Evolutionary conservation across 202 grass and related monocot species (phyloP), one percentile per base, ranked within the genome.

Genomic region (Panicum virgatum): DNA sequence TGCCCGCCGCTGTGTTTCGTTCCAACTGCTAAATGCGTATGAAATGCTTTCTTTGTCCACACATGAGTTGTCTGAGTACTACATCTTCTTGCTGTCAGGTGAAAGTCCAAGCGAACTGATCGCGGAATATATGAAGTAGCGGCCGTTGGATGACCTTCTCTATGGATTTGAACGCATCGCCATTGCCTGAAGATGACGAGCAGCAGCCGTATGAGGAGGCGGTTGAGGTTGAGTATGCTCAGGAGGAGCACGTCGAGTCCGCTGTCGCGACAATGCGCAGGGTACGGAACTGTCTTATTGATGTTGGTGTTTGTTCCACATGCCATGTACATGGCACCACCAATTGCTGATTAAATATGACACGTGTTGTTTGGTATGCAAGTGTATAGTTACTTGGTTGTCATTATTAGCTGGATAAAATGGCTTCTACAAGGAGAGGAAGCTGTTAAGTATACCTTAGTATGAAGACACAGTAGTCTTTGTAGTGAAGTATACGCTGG

Each of bases 111-210:
- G 48, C 30, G 12, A 72, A 72, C 44, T 19, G 18, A 42, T 40
- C 40, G 9, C 44, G 19, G 77, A 45, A 75, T 84, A 70, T 87
- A 87, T 90, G 84, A 82, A 89, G 66, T 86, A 90, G 88, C n/a
- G 46, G 39, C 45, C 62, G 70, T 76, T 76, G 63, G 40, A 90
- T 90, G 88, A 83, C 76, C 80, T 83, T 87, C 69, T 76, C 80
- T 34, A 96, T 99, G 96, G 96, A 99, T 88, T 87, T 99, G 53
- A 99, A 96, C 6, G 96, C 93, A 30, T 99, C 93, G 7, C 96
- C 96, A 14, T 86, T 96, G 69, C 96, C 96, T 15, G 96, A 99
- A 39, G 96, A 99, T 71, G 96, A 99, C 78, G 96, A 94, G 29
- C 91, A 94, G 29, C 91, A 94, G 46, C 80, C 90, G 76, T 94